phyloP scores from a whole-genome alignment of 257 asterid species.

The Solanum corneliomulleri region DNA sequence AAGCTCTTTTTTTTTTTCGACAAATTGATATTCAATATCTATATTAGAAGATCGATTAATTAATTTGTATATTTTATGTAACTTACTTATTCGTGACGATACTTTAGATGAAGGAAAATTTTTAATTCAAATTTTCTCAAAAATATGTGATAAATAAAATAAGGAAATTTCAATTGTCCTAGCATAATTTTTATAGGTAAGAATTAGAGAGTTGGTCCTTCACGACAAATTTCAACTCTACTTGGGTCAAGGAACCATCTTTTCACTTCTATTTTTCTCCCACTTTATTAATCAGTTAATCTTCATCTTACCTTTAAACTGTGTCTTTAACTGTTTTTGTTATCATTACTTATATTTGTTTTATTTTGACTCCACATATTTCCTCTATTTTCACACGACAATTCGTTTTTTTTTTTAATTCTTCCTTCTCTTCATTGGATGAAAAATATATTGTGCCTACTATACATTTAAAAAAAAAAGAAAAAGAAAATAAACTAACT shows the following conservation, averaged over 20 bases:
- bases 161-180: not conserved
- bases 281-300: not conserved
- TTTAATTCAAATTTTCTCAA: too few relatives aligned
- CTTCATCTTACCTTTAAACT: not conserved
- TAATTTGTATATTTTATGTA: too few relatives aligned
- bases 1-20: too few relatives aligned
- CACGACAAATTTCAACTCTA: not conserved
- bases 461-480: too few relatives aligned
- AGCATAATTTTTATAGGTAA: not conserved
- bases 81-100: too few relatives aligned
- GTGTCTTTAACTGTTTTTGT: not conserved
- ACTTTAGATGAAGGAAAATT: too few relatives aligned
- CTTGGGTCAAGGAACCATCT: not conserved
- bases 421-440: not conserved
- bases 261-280: not conserved
- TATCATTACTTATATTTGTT: not conserved
- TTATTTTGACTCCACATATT: not conserved
- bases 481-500: not conserved
- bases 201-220: not conserved
- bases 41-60: too few relatives aligned
- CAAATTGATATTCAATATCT: too few relatives aligned
- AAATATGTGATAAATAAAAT: not conserved
- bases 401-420: not conserved
- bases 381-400: not conserved
- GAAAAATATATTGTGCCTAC: not conserved